These are phyloP conservation scores for Aspergillus cavernicola DNA, from an alignment of 495 filamentous ascomycete species.

Conservation along the genomic window DNA sequence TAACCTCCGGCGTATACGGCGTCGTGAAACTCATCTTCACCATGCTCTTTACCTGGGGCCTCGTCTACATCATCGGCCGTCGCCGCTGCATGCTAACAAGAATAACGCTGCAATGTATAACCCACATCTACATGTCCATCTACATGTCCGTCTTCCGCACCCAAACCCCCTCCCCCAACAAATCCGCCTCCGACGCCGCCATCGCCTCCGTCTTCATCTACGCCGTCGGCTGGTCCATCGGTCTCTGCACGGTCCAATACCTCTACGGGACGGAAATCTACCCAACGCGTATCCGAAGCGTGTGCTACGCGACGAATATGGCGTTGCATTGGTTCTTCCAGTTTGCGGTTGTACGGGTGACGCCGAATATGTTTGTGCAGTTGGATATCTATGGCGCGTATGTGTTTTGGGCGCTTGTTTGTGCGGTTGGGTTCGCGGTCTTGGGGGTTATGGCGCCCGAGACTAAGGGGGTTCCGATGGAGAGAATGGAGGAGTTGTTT, in stretches of 20 bases:
- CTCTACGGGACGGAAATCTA: slow-evolving; percentile 64
- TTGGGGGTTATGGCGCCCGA: neutral
- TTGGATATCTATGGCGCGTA: neutral
- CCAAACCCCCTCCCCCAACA: slow-evolving; percentile 11
- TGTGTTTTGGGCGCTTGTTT: neutral
- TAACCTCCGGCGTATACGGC: too few species aligned
- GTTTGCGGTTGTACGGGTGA: too few species aligned
- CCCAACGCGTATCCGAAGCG: slow-evolving; percentile 40
- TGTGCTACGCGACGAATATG: slow-evolving; percentile 8
- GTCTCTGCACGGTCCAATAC: slow-evolving; percentile 64
- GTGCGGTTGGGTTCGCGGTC: neutral
- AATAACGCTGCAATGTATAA: slow-evolving; percentile 19
- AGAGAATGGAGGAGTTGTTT: neutral
- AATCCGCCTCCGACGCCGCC: slow-evolving; percentile 39
- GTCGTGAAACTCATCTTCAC: too few species aligned
- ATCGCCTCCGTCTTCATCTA: slow-evolving; percentile 55
- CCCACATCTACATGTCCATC: slow-evolving; percentile 17
- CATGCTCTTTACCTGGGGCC: too few species aligned
- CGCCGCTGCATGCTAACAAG: slow-evolving; percentile 43
- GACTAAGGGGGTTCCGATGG: neutral
- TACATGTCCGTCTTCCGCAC: slow-evolving; percentile 17
- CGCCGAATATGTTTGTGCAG: too few species aligned
- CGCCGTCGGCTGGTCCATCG: slow-evolving; percentile 58
- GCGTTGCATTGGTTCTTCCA: neutral
- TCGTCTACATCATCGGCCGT: slow-evolving; percentile 62